These are phyloP conservation scores for Zelopaecilomyces penicillatus DNA, from an alignment of 2,329 filamentous ascomycete species.

Conservation along the genomic window DNA sequence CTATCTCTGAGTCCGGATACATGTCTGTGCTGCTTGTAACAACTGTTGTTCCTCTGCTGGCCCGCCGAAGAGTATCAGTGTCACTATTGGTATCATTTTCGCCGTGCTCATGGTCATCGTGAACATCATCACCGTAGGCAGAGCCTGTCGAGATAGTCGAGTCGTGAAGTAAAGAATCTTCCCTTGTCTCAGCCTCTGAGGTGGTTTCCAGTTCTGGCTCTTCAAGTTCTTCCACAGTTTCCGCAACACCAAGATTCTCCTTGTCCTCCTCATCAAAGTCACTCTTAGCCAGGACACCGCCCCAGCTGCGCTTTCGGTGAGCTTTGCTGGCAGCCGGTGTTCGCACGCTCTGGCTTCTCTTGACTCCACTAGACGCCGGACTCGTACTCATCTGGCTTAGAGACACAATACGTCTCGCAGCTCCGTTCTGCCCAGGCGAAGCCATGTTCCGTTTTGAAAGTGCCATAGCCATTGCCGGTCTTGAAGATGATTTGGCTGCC, in stretches of 20 bases:
- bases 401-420: constrained; percentile 75
- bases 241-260: constrained; percentile 55
- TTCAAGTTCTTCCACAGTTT: constrained; percentile 51
- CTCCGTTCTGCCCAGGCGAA: constrained; percentile 40
- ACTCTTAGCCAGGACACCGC: constrained; percentile 38
- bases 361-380: constrained; percentile 53
- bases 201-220: constrained; percentile 20
- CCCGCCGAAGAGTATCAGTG: constrained; percentile 38
- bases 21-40: constrained; percentile 32
- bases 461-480: constrained; percentile 29
- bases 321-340: constrained; percentile 40
- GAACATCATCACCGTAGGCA: constrained; percentile 12
- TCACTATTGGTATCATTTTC: constrained; percentile 35
- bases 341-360: constrained; percentile 71
- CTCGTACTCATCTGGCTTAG: constrained; percentile 85
- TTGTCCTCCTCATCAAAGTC: constrained; percentile 48
- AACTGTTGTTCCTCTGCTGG: constrained; percentile 40
- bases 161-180: background rate
- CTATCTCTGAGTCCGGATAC: constrained; percentile 28
- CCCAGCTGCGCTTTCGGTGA: constrained; percentile 64
- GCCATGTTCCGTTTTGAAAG: constrained; percentile 43
- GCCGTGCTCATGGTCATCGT: constrained; percentile 11
- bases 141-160: background rate
- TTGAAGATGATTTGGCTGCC: constrained; percentile 32
- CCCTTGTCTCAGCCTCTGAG: background rate